Evolutionary conservation across 192 early-diverging fungal genomes (phyloP).

Genomic region (Linnemannia schmuckeri): DNA sequence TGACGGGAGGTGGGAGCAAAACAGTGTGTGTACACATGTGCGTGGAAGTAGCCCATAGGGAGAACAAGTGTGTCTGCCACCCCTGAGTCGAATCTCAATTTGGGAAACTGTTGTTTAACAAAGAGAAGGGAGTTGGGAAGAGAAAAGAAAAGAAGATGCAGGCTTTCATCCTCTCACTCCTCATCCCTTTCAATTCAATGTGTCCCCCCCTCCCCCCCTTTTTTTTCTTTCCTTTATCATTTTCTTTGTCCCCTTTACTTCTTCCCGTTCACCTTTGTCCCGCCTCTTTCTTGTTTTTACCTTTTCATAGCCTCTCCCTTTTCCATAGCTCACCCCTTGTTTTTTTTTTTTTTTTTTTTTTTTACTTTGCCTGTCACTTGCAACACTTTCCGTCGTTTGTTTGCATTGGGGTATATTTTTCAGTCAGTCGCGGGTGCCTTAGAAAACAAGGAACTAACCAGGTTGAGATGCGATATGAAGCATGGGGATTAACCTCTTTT

Average conservation of each 20-base stretch:
- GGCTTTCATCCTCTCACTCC: not conserved
- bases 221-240: not conserved
- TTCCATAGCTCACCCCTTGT: conserved; percentile 37
- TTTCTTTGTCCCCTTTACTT: not conserved
- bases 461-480: not conserved
- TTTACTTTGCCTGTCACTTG: not conserved
- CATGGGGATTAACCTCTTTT: not conserved
- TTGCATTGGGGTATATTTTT: not conserved
- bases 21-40: too few species aligned
- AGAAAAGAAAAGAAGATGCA: not conserved
- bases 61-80: not conserved
- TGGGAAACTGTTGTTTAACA: not conserved
- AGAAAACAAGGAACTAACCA: not conserved
- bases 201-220: not conserved
- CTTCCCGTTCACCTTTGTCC: not conserved
- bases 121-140: not conserved
- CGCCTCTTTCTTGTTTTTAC: conserved; percentile 5
- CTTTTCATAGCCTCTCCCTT: conserved; percentile 21
- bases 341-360: conserved; percentile 21
- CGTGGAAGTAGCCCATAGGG: not conserved
- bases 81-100: conserved; percentile 9
- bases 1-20: not conserved
- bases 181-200: conserved; percentile 8
- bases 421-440: not conserved
- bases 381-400: not conserved